Percentiles rank a stretch among this genome's conserved stretches.
phyloP scores from a whole-genome alignment of 441 rosid species.

The Populus hybrid region DNA sequence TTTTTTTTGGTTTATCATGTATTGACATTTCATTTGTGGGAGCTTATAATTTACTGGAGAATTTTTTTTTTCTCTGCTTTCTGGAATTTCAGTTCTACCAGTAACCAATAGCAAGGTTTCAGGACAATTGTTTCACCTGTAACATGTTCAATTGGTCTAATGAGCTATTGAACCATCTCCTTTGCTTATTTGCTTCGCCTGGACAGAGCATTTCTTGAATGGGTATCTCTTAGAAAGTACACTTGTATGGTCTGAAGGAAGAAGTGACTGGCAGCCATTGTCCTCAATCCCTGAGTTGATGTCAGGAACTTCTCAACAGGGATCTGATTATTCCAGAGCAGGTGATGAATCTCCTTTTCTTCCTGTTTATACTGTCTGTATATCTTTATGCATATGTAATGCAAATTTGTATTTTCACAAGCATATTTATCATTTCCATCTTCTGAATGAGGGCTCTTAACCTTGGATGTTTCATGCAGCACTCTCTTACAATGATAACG shows the following conservation, averaged over 20 bases:
- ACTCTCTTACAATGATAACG: constrained; percentile 16
- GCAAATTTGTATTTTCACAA: background rate
- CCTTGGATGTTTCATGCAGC: constrained; percentile 29
- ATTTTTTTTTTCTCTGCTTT: constrained; percentile 18
- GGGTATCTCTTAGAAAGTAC: constrained; percentile 70
- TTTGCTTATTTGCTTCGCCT: constrained; percentile 52
- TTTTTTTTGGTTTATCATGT: constrained; percentile 4
- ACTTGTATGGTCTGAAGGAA: constrained; percentile 84
- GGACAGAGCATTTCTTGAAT: constrained; percentile 78
- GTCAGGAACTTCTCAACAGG: constrained; percentile 43
- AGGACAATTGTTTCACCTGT: constrained; percentile 37
- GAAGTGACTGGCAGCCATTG: constrained; percentile 77
- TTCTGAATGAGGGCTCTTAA: constrained; percentile 11
- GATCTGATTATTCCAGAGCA: constrained; percentile 26
- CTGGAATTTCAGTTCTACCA: constrained; percentile 29
- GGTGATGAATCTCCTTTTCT: constrained; percentile 32
- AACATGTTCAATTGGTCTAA: constrained; percentile 43
- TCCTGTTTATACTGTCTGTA: background rate
- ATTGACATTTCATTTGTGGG: constrained; percentile 3
- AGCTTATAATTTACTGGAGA: constrained; percentile 25
- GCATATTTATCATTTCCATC: background rate
- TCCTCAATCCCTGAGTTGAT: constrained; percentile 64
- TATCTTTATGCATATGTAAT: background rate
- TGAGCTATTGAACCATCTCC: constrained; percentile 42
- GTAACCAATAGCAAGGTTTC: constrained; percentile 36